These are phyloP conservation scores for Trichaptum fuscoviolaceum DNA, from an alignment of 768 basidiomycete species.

Conservation along the genomic window DNA sequence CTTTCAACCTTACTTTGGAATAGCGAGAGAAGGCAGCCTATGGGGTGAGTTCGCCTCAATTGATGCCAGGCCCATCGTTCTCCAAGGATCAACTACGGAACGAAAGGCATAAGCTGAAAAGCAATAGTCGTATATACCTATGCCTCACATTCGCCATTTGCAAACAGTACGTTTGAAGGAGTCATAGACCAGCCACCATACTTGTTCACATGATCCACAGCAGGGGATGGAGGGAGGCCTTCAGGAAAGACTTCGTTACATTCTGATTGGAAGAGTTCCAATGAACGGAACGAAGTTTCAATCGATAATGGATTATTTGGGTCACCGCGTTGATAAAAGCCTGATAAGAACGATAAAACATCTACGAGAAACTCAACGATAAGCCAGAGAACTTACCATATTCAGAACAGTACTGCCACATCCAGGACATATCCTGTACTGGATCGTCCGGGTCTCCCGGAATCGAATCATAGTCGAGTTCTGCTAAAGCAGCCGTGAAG, in stretches of 20 bases:
- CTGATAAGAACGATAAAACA: constrained; percentile 16
- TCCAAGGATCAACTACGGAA: constrained; percentile 48
- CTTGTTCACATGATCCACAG: constrained; percentile 40
- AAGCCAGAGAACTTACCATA: constrained; percentile 28
- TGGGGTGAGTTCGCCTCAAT: constrained; percentile 42
- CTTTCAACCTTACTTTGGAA: constrained; percentile 31
- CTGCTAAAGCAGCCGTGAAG: constrained; percentile 37
- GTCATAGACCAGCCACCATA: constrained; percentile 51
- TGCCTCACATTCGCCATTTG: constrained; percentile 43
- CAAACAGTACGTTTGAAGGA: constrained; percentile 41
- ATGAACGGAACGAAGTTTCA: constrained; percentile 40
- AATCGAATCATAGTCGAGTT: constrained; percentile 42
- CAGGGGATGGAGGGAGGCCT: constrained; percentile 34
- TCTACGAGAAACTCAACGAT: neutral
- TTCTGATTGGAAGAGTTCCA: constrained; percentile 40
- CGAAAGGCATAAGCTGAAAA: neutral
- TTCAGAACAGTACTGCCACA: constrained; percentile 51
- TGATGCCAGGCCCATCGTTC: constrained; percentile 46
- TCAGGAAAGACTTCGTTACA: constrained; percentile 37
- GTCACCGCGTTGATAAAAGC: constrained; percentile 45
- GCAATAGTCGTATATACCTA: neutral
- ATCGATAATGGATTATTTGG: constrained; percentile 40
- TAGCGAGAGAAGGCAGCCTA: constrained; percentile 30
- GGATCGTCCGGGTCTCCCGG: constrained; percentile 37
- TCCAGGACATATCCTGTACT: constrained; percentile 41